Evolutionary conservation across 2,329 filamentous ascomycete genomes (phyloP), one percentile per base, ranked within the genome.

Genomic region (Xylaria sp.): DNA sequence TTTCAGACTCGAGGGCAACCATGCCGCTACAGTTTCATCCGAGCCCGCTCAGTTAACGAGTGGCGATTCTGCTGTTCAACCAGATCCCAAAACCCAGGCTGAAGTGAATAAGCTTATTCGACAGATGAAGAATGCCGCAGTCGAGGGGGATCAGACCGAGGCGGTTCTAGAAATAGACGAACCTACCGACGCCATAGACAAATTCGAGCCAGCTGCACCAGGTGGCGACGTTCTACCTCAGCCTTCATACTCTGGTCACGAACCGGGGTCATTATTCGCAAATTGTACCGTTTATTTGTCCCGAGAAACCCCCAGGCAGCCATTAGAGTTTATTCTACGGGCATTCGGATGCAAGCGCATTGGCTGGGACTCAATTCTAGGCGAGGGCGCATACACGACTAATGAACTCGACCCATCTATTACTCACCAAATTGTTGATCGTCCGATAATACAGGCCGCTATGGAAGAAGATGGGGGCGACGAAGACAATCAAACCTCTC

Each of bases 271-370:
- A n/a, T 86, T 99, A 44, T 98, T 98, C 80, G 89, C 93, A 38
- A 90, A 93, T 69, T 94, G 92, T 81, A 97, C 94, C 38, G 90
- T 99, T 83, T 99, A 91, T 83, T 88, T 99, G 51, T 97, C 95
- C 44, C 92, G 96, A 75, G 96, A 99, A 83, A 94, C 95, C 3
- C 96, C 96, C 15, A 89, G 94, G 72, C 92, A 94, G 72, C 90
- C 96, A 2, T 85, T 99, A 26, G 96, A 99, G 80, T 97, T 99
- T 78, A 88, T 99, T 63, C 87, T 99, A 62, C 92, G 94, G 77
- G 89, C 95, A 3, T 99, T 98, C 77, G 96, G 96, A 71, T 98
- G 95, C 85, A 97, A 95, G 84, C 89, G 95, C 53, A 91, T 99
- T 74, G 96, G 94, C 49, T 99, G 96, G 96, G 95, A 98, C 77